Percentiles rank a stretch among this genome's conserved stretches.
Conservation (phyloP, 495 filamentous ascomycete species). For the Umbilicaria muhlenbergii region DNA sequence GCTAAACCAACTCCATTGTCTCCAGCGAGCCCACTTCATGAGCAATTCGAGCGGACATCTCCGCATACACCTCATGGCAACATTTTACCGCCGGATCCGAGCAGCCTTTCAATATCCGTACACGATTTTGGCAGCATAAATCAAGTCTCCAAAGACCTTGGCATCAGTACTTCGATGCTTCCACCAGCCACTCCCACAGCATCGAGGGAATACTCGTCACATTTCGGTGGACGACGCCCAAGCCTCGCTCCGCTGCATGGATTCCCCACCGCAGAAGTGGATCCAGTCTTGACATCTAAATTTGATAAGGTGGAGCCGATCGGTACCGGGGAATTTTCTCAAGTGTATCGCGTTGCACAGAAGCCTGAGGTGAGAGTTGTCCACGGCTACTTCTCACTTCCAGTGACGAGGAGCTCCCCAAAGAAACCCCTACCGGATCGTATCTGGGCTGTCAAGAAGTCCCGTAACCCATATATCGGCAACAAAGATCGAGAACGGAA, state of each 20-base stretch:
- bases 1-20: constrained; percentile 28
- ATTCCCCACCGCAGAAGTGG: constrained; percentile 47
- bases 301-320: constrained; percentile 65
- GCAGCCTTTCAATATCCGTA: constrained; percentile 60
- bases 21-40: constrained; percentile 36
- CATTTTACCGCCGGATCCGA: constrained; percentile 66
- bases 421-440: constrained; percentile 29
- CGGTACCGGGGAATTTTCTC: constrained; percentile 82
- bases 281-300: constrained; percentile 47
- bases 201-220: constrained; percentile 41
- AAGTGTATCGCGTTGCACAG: constrained; percentile 67
- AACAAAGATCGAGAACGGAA: constrained; percentile 58
- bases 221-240: constrained; percentile 29
- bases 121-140: constrained; percentile 27
- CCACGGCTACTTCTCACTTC: constrained; percentile 29
- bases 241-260: constrained; percentile 38
- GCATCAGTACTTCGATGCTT: constrained; percentile 27
- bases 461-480: constrained; percentile 61
- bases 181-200: constrained; percentile 70
- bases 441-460: constrained; percentile 88
- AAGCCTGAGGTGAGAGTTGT: constrained; percentile 24
- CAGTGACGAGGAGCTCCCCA: constrained; percentile 21
- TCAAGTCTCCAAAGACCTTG: constrained; percentile 23
- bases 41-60: constrained; percentile 35
- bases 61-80: constrained; percentile 70